Evolutionary conservation across 371 early-diverging fungal species (phyloP).

Genomic region (Funneliformis caledonium): DNA sequence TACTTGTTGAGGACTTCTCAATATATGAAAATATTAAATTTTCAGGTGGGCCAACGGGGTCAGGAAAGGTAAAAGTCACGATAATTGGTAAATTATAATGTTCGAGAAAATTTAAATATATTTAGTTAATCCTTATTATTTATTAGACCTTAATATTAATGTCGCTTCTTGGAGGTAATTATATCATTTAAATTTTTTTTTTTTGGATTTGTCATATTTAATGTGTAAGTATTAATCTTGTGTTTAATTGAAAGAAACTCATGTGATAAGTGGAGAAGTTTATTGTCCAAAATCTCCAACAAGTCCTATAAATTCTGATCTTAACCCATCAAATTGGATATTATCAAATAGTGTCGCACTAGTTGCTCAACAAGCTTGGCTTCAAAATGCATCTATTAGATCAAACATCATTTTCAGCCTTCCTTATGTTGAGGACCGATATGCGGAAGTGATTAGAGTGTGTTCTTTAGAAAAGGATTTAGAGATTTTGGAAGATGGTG

Average conservation of each 20-base stretch:
- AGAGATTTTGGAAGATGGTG: conserved; percentile 75
- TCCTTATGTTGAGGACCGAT: conserved; percentile 67
- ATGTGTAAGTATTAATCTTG: conserved; percentile 15
- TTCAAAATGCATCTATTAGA: conserved; percentile 82
- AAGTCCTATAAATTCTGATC: too few species aligned
- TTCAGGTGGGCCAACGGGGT: conserved; percentile 60
- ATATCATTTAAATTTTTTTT: background rate
- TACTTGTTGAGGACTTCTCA: background rate
- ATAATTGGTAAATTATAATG: background rate
- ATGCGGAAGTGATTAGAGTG: conserved; percentile 63
- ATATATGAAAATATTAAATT: background rate
- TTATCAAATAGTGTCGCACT: conserved; percentile 64
- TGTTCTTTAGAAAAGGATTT: conserved; percentile 79
- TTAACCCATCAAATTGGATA: conserved; percentile 20
- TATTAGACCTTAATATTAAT: conserved; percentile 60
- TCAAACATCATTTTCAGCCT: conserved; percentile 87
- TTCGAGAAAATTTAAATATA: background rate
- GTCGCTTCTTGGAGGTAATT: conserved; percentile 69
- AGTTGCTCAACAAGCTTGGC: conserved; percentile 85
- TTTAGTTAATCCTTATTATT: conserved; percentile 14
- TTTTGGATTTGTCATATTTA: background rate
- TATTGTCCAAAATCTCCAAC: conserved; percentile 46
- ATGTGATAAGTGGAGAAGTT: conserved; percentile 50
- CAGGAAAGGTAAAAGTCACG: conserved; percentile 52
- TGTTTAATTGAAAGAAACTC: conserved; percentile 46